These are phyloP conservation scores for Aspergillus mulundensis DNA, from an alignment of 495 filamentous ascomycete species.

Conservation along the genomic window DNA sequence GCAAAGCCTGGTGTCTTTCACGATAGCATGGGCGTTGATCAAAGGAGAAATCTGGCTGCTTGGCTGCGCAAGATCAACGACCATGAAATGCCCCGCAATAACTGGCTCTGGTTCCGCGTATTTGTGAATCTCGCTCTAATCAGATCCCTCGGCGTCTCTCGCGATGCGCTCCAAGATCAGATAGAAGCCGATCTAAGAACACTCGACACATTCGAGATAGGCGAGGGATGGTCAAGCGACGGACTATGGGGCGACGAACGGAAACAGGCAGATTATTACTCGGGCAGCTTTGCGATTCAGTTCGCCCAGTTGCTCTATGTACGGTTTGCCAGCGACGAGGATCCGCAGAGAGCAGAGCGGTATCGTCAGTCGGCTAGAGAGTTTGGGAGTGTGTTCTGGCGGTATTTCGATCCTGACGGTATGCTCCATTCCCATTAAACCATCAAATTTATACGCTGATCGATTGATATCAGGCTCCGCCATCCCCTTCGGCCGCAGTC, in stretches of 20 bases:
- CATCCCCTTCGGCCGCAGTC: slow-evolving; percentile 67
- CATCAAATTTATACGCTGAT: no score
- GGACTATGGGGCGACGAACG: slow-evolving; percentile 52
- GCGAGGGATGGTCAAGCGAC: slow-evolving; percentile 71
- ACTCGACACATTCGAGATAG: slow-evolving; percentile 36
- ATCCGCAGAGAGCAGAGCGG: slow-evolving; percentile 45
- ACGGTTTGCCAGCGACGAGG: slow-evolving; percentile 13
- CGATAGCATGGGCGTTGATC: neutral
- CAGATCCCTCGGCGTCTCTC: slow-evolving; percentile 11
- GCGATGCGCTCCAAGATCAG: slow-evolving; percentile 6
- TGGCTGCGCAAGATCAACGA: slow-evolving; percentile 22
- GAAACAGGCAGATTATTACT: slow-evolving; percentile 24
- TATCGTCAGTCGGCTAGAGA: slow-evolving; percentile 59
- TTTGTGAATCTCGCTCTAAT: slow-evolving; percentile 22
- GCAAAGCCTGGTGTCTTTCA: slow-evolving; percentile 12
- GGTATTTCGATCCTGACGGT: slow-evolving; percentile 52
- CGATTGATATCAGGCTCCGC: slow-evolving; percentile 5
- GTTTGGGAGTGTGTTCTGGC: slow-evolving; percentile 59
- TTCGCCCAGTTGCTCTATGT: slow-evolving; percentile 22
- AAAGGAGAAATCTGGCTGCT: neutral
- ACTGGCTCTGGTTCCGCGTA: slow-evolving; percentile 26
- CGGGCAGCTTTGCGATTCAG: slow-evolving; percentile 25
- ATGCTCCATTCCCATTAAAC: neutral
- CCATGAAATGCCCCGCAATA: slow-evolving; percentile 21
- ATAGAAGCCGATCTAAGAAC: slow-evolving; percentile 15